A percentile compares a stretch with the other conserved stretches of the same genome.
phyloP scores from a whole-genome alignment of 1,284 basidiomycete genomes.

The Neonothopanus nambi region DNA sequence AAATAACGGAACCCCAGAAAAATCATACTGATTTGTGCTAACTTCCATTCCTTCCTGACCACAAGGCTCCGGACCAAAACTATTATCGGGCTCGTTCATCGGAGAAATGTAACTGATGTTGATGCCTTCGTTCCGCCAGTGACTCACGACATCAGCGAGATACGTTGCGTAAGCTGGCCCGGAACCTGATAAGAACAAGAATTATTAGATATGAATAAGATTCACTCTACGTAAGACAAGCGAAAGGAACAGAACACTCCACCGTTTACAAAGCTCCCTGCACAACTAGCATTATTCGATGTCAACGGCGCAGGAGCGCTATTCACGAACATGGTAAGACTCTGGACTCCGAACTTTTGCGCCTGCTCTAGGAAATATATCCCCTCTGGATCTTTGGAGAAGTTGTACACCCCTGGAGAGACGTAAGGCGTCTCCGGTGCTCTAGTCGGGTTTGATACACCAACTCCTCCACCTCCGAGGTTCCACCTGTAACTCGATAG shows the following conservation, averaged over 20 bases:
- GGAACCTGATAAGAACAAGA: slow-evolving; percentile 22
- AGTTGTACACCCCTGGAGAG: slow-evolving; percentile 40
- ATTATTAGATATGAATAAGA: not conserved
- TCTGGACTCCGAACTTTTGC: slow-evolving; percentile 27
- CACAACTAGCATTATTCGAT: slow-evolving; percentile 34
- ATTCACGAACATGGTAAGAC: slow-evolving; percentile 37
- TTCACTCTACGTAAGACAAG: not conserved
- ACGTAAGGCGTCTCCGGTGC: slow-evolving; percentile 45
- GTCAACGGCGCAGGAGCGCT: slow-evolving; percentile 37
- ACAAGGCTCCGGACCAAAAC: slow-evolving; percentile 36
- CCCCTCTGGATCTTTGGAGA: slow-evolving; percentile 38
- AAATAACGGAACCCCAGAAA: too few relatives aligned
- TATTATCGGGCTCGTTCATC: slow-evolving; percentile 41
- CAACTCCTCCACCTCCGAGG: slow-evolving; percentile 43
- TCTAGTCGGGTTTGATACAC: slow-evolving; percentile 39
- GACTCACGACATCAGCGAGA: slow-evolving; percentile 35
- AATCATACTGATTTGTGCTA: slow-evolving; percentile 31
- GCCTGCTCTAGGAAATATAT: slow-evolving; percentile 40
- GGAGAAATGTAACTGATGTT: slow-evolving; percentile 36
- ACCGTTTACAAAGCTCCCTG: slow-evolving; percentile 34
- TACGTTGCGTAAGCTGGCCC: slow-evolving; percentile 35
- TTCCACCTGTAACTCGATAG: slow-evolving; percentile 46
- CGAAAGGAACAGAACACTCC: not conserved
- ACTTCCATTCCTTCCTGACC: slow-evolving; percentile 41
- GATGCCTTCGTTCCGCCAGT: slow-evolving; percentile 34